These are phyloP conservation scores for Capronia americana DNA, from an alignment of 2,329 filamentous ascomycete species.

Conservation along the genomic window DNA sequence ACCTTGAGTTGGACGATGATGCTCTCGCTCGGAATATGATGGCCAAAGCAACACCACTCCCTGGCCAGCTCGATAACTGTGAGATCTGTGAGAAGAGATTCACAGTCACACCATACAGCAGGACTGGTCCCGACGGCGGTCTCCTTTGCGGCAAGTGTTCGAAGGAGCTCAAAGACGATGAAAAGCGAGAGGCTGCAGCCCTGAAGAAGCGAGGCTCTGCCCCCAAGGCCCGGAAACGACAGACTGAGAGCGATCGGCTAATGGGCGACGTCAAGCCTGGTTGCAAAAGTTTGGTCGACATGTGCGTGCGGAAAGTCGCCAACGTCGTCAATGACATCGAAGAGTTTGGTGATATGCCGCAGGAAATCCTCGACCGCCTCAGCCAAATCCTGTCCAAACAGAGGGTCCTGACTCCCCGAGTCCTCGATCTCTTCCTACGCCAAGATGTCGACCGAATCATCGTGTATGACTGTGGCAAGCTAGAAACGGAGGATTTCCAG, in stretches of 20 bases:
- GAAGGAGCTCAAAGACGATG: constrained; percentile 72
- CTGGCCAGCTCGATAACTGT: constrained; percentile 88
- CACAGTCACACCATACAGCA: constrained; percentile 88
- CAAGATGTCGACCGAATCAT: constrained; percentile 62
- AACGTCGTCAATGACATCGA: constrained; percentile 69
- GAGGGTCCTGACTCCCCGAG: constrained; percentile 60
- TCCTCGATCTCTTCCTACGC: constrained; percentile 55
- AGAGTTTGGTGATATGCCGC: constrained; percentile 68
- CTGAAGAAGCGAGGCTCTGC: constrained; percentile 62
- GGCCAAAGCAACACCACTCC: constrained; percentile 65
- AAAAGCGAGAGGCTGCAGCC: constrained; percentile 65
- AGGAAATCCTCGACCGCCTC: constrained; percentile 61
- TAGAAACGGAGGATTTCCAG: constrained; percentile 77
- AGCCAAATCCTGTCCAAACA: constrained; percentile 70
- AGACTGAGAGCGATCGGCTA: constrained; percentile 81
- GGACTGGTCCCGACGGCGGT: constrained; percentile 79
- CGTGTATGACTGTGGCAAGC: constrained; percentile 68
- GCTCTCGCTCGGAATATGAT: constrained; percentile 58
- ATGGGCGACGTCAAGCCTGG: constrained; percentile 67
- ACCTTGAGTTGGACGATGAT: constrained; percentile 47
- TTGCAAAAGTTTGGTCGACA: constrained; percentile 55
- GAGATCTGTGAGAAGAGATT: constrained; percentile 85
- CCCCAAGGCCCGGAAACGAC: constrained; percentile 70
- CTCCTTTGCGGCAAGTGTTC: constrained; percentile 85
- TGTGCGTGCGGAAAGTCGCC: constrained; percentile 67